These are phyloP conservation scores for Geotrichum australiense DNA, from an alignment of 1,139 yeast species.

Conservation along the genomic window DNA sequence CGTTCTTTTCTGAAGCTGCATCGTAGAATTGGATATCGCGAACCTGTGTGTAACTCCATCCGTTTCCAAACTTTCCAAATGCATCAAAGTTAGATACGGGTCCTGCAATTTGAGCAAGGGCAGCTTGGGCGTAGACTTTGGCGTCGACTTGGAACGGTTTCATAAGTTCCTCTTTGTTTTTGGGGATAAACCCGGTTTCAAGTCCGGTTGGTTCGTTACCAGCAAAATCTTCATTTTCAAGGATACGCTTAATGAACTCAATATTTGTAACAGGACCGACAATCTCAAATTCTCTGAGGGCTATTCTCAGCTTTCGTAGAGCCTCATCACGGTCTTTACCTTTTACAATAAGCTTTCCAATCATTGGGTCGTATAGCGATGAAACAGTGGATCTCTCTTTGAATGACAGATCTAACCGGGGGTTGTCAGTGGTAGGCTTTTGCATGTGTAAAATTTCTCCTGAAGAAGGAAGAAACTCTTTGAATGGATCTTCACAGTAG, in stretches of 20 bases:
- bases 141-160: constrained; percentile 21
- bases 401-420: constrained; percentile 32
- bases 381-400: constrained; percentile 30
- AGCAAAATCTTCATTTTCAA: constrained; percentile 27
- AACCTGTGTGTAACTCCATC: constrained; percentile 16
- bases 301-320: constrained; percentile 28
- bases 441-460: constrained; percentile 31
- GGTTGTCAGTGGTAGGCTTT: constrained; percentile 27
- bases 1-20: constrained; percentile 9
- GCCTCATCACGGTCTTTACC: constrained; percentile 32
- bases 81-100: constrained; percentile 10
- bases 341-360: constrained; percentile 34
- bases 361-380: constrained; percentile 34
- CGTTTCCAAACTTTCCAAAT: constrained; percentile 11
- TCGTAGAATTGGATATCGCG: constrained; percentile 16
- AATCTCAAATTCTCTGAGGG: constrained; percentile 31
- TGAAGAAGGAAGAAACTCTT: constrained; percentile 31
- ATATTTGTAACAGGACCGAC: constrained; percentile 35
- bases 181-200: constrained; percentile 34
- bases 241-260: constrained; percentile 32
- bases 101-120: constrained; percentile 23
- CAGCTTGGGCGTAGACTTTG: constrained; percentile 32
- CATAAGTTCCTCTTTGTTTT: constrained; percentile 26
- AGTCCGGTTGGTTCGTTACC: constrained; percentile 30
- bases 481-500: constrained; percentile 34